Evolutionary conservation across 257 asterid species (phyloP), one percentile per base, ranked within the genome.

Genomic region (Nicotiana tabacum): DNA sequence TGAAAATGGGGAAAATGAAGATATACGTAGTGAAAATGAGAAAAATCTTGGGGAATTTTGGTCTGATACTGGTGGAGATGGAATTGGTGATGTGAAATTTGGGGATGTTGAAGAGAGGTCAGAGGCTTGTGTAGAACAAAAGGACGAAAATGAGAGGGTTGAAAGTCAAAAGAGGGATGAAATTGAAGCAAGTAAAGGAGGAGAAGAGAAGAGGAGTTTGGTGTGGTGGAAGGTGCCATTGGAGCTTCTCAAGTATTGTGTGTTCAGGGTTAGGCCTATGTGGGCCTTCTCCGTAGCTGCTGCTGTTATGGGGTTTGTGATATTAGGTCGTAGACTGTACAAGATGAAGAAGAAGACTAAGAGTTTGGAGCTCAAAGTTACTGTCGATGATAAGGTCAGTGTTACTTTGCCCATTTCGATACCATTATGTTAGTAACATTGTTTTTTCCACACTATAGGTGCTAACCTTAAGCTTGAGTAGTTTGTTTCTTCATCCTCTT

Each of bases 221-320:
- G 92, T 92, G 39, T 93, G 98, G 99, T 96, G 99, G 99, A 96
- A 93, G 97, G 87, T 90, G 85, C 98, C 98, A 9, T 87, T 94
- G 83, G 98, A 93, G 90, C 86, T 96, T 77, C 65, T 96, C 29
- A 92, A 85, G 82, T 91, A 88, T 83, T 90, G 88, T 82, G 88
- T 91, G 83, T 89, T 92, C 62, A 89, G 89, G 84, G 92, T 88
- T 87, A 91, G 92, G 82, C 98, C 98, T 51, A 90, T 90, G 77
- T 93, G 98, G 99, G 89, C 88, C 21, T 90, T 93, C 66, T 91
- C 99, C 4, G 87, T 91, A 24, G 98, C 96, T 9, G 98, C 97
- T 84, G 98, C 97, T 78, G 88, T 92, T 29, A 82, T 96, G 97
- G 98, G 99, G 60, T 90, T 96, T 64, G 88, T 91, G 76, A 87